Conservation (phyloP, 2,329 filamentous ascomycete species). For the Gliomastix tumulicola region DNA sequence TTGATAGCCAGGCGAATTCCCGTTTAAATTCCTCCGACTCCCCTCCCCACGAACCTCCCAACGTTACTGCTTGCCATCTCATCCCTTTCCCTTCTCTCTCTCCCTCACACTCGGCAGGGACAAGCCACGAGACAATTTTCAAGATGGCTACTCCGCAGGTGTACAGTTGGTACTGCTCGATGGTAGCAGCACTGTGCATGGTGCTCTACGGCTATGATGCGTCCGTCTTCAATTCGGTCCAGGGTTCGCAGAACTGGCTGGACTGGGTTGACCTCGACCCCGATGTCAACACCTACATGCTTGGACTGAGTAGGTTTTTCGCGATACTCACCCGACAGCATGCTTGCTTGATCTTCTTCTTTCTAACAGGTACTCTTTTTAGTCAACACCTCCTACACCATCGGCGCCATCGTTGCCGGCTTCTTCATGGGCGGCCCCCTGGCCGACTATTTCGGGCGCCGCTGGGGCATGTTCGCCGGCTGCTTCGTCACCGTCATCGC, state of each 20-base stretch:
- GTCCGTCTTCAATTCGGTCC: slow-evolving; percentile 66
- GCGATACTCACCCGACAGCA: too few species aligned
- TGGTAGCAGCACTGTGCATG: slow-evolving; percentile 68
- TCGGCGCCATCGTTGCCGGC: slow-evolving; percentile 62
- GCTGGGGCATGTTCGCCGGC: slow-evolving; percentile 58
- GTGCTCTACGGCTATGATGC: slow-evolving; percentile 70
- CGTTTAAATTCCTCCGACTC: too few species aligned
- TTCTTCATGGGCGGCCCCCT: slow-evolving; percentile 63
- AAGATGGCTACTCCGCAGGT: too few species aligned
- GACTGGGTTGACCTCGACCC: slow-evolving; percentile 49
- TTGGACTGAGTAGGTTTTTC: slow-evolving; percentile 25
- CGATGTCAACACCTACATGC: slow-evolving; percentile 32
- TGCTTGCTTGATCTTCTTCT: neutral
- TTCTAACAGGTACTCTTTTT: slow-evolving; percentile 4
- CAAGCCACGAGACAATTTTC: too few species aligned
- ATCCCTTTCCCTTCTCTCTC: too few species aligned
- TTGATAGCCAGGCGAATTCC: too few species aligned
- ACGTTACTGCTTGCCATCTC: too few species aligned
- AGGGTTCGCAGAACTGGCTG: slow-evolving; percentile 61
- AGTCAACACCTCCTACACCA: slow-evolving; percentile 63
- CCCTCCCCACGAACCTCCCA: too few species aligned
- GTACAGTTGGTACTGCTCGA: slow-evolving; percentile 64
- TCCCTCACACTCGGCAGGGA: too few species aligned
- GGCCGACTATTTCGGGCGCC: slow-evolving; percentile 55
- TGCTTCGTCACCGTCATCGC: slow-evolving; percentile 59